Conservation (phyloP, 352 stramenopile genomes). For the Phytopythium litorale region DNA sequence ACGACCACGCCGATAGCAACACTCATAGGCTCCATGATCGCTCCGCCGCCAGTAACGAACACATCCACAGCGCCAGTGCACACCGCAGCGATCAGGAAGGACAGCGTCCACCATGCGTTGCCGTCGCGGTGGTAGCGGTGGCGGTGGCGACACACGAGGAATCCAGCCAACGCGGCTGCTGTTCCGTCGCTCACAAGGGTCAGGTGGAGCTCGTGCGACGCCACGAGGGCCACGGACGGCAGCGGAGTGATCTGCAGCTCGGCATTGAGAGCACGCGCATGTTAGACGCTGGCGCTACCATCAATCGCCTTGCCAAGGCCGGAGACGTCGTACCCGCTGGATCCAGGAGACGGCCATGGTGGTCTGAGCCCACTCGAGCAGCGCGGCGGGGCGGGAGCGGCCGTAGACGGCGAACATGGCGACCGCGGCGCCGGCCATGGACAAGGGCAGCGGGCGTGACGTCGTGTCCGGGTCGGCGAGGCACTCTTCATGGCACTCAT, state of each 20-base stretch:
- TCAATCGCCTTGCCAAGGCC: not conserved
- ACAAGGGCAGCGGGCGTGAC: not conserved
- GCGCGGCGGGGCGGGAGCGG: not conserved
- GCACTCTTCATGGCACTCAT: constrained; percentile 9
- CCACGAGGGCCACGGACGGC: not conserved
- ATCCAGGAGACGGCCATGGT: constrained; percentile 8
- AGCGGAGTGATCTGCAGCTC: not conserved
- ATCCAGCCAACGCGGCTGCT: not conserved
- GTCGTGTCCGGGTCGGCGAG: constrained; percentile 5
- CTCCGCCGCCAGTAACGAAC: not conserved
- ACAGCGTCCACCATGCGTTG: constrained; percentile 1
- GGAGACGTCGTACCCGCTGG: not conserved
- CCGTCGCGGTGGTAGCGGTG: constrained; percentile 1
- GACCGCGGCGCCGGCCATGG: not conserved
- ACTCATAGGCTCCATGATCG: not conserved
- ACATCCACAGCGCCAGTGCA: not conserved
- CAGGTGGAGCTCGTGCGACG: constrained; percentile 1
- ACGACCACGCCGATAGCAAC: not conserved
- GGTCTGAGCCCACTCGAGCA: constrained; percentile 8
- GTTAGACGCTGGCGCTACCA: not conserved
- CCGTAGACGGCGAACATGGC: constrained; percentile 3
- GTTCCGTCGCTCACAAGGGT: constrained; percentile 5
- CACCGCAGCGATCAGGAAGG: not conserved
- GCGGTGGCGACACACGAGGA: constrained; percentile 4
- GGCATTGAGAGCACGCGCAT: not conserved